Base-by-base conservation (phyloP, 306 rosid species). In the Casuarina glauca region DNA sequence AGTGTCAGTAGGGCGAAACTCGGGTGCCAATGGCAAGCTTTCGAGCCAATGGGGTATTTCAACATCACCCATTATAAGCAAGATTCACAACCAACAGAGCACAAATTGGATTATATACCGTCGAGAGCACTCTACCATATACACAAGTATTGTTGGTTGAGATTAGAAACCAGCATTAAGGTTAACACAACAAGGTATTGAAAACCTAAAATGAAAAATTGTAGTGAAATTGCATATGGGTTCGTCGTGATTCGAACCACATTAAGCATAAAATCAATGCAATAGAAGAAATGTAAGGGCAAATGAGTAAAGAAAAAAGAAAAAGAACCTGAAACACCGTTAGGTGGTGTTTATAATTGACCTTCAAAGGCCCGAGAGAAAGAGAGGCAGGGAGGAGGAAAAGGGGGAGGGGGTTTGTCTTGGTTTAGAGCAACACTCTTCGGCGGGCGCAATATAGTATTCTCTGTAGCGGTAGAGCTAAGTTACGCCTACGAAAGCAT, bases 1-100 rank as follows among this genome's bases (percentile, higher is more conserved):
- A 2, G 97, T 93, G 62, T 93, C 97, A 0, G 99, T 96, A 44
- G 99, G 99, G 57, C 89, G 91, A 87, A 96, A 96, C 83, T 87
- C 96, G 3, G 97, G 99, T 32, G 99, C 99, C 84, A 85, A 86
- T n/a, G 97, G 97, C 90, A 95, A 81, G 86, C 79, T 84, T 82
- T 91, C 58, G 3, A 93, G 88, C 99, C 99, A 95, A 81, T 86
- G 86, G 71, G 97, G 97, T 81, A 88, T 89, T 81, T 95, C 97
- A 77, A 85, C 88, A 80, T 80, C 80, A 80, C 91, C 97, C 99
- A 96, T 96, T 82, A 70, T 82, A 82, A 69, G 8, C 72, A 82
- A 76, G 82, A 83, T 51, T 83, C 80, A 79, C 72, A 80, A 66
- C 53, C 60, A 69, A 83, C 76, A 75, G 82, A 82, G 46, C 80